Base-by-base conservation (phyloP, 192 early-diverging fungal species). In the Coemansia sp. region DNA sequence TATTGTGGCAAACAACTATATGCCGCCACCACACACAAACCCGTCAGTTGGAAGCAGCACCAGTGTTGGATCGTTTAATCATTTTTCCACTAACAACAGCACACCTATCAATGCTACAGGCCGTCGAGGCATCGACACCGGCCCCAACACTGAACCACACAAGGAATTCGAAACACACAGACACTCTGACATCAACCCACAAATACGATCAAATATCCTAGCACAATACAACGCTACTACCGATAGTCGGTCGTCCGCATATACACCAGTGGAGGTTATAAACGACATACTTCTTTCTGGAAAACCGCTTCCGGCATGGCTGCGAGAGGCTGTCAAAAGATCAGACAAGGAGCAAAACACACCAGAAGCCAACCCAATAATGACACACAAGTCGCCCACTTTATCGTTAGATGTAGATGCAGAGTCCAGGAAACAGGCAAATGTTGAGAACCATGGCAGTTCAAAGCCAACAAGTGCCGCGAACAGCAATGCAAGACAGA, bases 301-400 rank as follows among this genome's bases (percentile, higher is more conserved):
- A 20, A 60, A 74, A 40, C 72, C 72, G 10, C 67, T 74, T 23
- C 72, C 72, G 25, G 66, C 66, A 5, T 74, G 72, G 72, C 51
- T 74, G 35, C 56, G 72, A 9, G 66, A 68, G 12, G 72, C 72
- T 7, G 66, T 64, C 10, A 64, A 39, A 31, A 23, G 34, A 34
- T 42, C 51, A 29, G 51, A 46, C 20, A 46, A n/a, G 3, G 43
- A 63, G 16, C 61, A 46, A 34, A 20, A 46, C 43, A 46, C 43
- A 4, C 6, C 43, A 46, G 20, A 7, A 4, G 43, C 37, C n/a
- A 37, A 7, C 35, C 12, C 35, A 12, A 20, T n/a, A 20, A 20
- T 39, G 20, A 2, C 43, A 46, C 43, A 18, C 5, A 46, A 5
- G 6, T 6, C 18, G 18, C 18, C 43, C 1, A 20, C 7, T 20